Conservation (phyloP, 2,329 filamentous ascomycete species). For the Byssochlamys sp. region DNA sequence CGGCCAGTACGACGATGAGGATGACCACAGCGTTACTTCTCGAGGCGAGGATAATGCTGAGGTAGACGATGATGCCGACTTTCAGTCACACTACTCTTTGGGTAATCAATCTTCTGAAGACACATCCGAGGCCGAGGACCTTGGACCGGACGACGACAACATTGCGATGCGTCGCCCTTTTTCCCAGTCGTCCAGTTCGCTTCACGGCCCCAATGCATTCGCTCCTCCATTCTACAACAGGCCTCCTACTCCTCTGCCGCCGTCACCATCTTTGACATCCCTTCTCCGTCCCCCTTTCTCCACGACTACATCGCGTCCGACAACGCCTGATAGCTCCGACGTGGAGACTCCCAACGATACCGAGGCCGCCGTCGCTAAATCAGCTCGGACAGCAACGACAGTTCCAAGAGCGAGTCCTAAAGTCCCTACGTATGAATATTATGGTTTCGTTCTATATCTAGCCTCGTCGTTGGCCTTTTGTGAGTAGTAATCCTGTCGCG, state of each 20-base stretch:
- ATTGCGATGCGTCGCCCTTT: conserved; percentile 27
- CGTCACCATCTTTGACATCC: conserved; percentile 83
- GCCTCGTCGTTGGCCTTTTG: conserved; percentile 74
- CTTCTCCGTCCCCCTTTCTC: conserved; percentile 65
- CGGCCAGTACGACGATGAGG: conserved; percentile 14
- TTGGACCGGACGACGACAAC: conserved; percentile 19
- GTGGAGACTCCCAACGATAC: conserved; percentile 60
- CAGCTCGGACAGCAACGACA: conserved; percentile 49
- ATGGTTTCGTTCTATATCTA: conserved; percentile 93
- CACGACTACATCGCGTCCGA: conserved; percentile 67
- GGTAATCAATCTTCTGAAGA: conserved; percentile 30
- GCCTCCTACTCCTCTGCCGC: conserved; percentile 86
- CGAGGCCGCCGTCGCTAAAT: conserved; percentile 51
- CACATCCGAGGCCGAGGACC: conserved; percentile 23
- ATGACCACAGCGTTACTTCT: conserved; percentile 20
- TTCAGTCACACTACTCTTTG: conserved; percentile 37
- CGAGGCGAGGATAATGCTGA: conserved; percentile 20
- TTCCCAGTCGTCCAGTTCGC: conserved; percentile 31
- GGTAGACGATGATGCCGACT: conserved; percentile 34
- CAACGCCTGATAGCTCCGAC: conserved; percentile 83
- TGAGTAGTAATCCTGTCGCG: conserved; percentile 32
- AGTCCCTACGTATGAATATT: conserved; percentile 99
- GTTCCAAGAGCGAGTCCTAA: conserved; percentile 80
- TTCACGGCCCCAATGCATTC: conserved; percentile 42
- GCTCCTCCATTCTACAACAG: conserved; percentile 91